These are phyloP conservation scores for Botrytis cinerea DNA, from an alignment of 2,329 filamentous ascomycete genomes.

Conservation along the genomic window DNA sequence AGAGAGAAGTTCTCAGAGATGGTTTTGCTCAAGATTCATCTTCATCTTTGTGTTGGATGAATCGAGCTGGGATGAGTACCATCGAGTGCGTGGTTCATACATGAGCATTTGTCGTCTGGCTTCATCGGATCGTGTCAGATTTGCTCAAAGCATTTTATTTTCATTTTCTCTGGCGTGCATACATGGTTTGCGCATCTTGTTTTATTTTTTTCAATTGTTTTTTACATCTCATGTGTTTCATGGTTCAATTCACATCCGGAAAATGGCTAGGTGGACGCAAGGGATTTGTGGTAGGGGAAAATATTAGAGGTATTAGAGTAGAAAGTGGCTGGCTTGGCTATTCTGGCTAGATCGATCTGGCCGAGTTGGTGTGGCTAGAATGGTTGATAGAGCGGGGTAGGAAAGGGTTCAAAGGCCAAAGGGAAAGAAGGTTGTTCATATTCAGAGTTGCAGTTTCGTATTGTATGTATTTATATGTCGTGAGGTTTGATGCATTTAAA, in stretches of 20 bases:
- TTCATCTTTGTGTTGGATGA: not conserved
- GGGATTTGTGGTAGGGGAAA: not conserved
- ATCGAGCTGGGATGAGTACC: not conserved
- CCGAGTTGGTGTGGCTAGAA: not conserved
- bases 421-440: conserved; percentile 18
- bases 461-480: conserved; percentile 25
- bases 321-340: not conserved
- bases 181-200: not conserved
- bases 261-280: not conserved
- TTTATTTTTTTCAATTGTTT: not conserved
- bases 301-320: not conserved
- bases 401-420: not conserved
- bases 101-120: not conserved
- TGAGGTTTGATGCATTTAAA: conserved; percentile 14
- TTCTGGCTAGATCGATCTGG: not conserved
- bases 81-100: not conserved
- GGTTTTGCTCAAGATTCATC: not conserved
- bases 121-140: not conserved
- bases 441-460: not conserved
- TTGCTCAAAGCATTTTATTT: not conserved
- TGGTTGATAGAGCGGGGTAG: not conserved
- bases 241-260: not conserved
- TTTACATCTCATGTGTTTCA: not conserved
- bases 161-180: conserved; percentile 1
- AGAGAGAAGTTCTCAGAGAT: not conserved